Conservation (phyloP, 1,284 basidiomycete genomes). For the Cystobasidium pallidum region DNA sequence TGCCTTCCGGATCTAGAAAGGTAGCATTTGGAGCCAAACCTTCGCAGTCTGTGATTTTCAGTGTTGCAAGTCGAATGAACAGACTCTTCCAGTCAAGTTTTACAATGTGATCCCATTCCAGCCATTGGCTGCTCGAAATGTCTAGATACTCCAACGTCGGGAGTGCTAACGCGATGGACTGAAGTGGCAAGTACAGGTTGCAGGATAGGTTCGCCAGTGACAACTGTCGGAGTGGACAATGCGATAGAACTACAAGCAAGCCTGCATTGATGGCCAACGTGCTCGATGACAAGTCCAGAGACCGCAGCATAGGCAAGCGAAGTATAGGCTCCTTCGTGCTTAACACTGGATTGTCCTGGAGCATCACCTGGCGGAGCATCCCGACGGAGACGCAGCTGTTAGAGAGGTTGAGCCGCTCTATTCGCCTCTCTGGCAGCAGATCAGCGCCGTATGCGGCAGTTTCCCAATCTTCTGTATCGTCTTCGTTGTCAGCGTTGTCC, state of each 20-base stretch:
- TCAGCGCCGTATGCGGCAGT: background rate
- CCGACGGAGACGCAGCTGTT: background rate
- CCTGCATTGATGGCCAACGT: background rate
- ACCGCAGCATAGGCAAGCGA: constrained; percentile 4
- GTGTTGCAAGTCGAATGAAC: background rate
- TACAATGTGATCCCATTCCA: constrained; percentile 24
- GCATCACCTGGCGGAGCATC: constrained; percentile 23
- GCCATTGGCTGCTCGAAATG: constrained; percentile 24
- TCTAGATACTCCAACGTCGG: constrained; percentile 28
- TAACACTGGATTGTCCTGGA: background rate
- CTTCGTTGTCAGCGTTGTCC: background rate
- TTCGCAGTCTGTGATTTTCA: constrained; percentile 16
- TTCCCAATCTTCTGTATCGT: constrained; percentile 23
- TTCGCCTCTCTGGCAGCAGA: background rate
- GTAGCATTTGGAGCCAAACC: constrained; percentile 19
- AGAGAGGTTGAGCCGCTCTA: constrained; percentile 17
- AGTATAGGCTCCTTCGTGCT: background rate
- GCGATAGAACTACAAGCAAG: background rate
- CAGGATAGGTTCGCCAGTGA: constrained; percentile 5
- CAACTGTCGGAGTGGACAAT: background rate
- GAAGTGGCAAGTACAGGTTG: constrained; percentile 29
- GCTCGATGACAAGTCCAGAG: constrained; percentile 26
- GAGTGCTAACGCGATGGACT: constrained; percentile 25
- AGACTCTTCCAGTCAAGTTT: constrained; percentile 18
- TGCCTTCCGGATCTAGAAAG: constrained; percentile 28